Evolutionary conservation across 2,329 filamentous ascomycete species (phyloP).

Genomic region (Septoria linicola): DNA sequence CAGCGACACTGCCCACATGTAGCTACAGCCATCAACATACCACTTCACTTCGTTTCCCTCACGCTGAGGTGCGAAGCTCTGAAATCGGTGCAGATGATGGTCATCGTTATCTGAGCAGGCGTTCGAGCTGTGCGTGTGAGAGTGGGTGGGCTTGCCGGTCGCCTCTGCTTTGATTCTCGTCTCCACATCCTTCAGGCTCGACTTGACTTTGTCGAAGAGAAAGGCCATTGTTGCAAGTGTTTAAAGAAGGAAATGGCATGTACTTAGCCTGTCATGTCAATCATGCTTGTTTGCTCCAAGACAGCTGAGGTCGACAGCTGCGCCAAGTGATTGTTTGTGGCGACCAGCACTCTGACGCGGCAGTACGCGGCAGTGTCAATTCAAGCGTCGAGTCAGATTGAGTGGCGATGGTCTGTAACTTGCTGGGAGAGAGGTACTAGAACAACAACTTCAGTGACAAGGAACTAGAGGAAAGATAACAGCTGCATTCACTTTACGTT

Average conservation of each 20-base stretch:
- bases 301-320: not conserved
- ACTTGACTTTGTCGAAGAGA: constrained; percentile 57
- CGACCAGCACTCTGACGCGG: not conserved
- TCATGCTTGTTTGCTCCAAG: not conserved
- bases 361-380: not conserved
- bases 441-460: too few relatives aligned
- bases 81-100: constrained; percentile 53
- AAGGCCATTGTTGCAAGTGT: constrained; percentile 27
- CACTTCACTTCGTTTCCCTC: constrained; percentile 75
- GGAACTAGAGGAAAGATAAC: too few relatives aligned
- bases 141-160: constrained; percentile 48
- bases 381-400: too few relatives aligned
- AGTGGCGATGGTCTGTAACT: too few relatives aligned
- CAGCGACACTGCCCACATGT: constrained; percentile 78
- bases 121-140: constrained; percentile 46
- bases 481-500: too few relatives aligned
- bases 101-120: constrained; percentile 41
- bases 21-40: constrained; percentile 68
- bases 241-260: not conserved
- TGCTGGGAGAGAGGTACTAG: too few relatives aligned
- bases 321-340: not conserved
- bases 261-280: not conserved
- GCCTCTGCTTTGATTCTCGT: constrained; percentile 51
- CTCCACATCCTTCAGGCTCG: constrained; percentile 52
- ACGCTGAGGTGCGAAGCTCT: constrained; percentile 70